Percentiles rank a stretch among this genome's conserved stretches.
These are phyloP conservation scores for Arthrobotrys sphaeroides DNA, from an alignment of 2,329 filamentous ascomycete species.

Conservation along the genomic window DNA sequence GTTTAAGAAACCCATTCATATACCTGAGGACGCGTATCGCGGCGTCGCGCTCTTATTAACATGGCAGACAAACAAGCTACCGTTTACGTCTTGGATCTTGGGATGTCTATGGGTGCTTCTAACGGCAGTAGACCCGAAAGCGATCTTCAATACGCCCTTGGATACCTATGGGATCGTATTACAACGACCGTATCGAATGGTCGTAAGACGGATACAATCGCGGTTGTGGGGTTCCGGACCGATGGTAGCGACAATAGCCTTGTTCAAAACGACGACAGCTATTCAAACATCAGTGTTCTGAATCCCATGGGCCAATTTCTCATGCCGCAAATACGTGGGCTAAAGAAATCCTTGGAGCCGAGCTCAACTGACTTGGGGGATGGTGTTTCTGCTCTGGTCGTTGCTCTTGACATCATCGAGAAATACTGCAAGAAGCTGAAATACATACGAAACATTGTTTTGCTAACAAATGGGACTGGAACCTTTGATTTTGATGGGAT, in stretches of 20 bases:
- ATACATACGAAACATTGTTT: slow-evolving; percentile 79
- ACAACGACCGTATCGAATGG: slow-evolving; percentile 76
- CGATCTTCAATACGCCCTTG: slow-evolving; percentile 88
- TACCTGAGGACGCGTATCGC: neutral
- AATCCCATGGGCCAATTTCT: slow-evolving; percentile 71
- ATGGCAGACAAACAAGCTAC: slow-evolving; percentile 96
- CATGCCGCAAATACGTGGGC: slow-evolving; percentile 74
- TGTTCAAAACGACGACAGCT: slow-evolving; percentile 71
- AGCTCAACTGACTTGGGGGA: slow-evolving; percentile 78
- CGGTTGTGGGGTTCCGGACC: slow-evolving; percentile 85
- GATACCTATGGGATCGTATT: slow-evolving; percentile 95
- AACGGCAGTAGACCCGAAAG: slow-evolving; percentile 76
- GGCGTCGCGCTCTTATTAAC: slow-evolving; percentile 53
- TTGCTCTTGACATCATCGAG: slow-evolving; percentile 87
- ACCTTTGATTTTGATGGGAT: slow-evolving; percentile 77
- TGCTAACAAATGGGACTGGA: slow-evolving; percentile 84
- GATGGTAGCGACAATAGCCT: slow-evolving; percentile 77
- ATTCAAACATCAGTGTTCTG: slow-evolving; percentile 81
- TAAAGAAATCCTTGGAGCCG: slow-evolving; percentile 73
- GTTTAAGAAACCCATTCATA: too few species aligned
- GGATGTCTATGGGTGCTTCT: slow-evolving; percentile 80
- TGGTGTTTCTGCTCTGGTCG: slow-evolving; percentile 82
- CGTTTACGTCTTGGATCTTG: slow-evolving; percentile 89
- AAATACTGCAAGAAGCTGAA: slow-evolving; percentile 82
- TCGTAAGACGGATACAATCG: slow-evolving; percentile 77